Evolutionary conservation across 768 basidiomycete genomes (phyloP).

Genomic region (Pleurotus cornucopiae): DNA sequence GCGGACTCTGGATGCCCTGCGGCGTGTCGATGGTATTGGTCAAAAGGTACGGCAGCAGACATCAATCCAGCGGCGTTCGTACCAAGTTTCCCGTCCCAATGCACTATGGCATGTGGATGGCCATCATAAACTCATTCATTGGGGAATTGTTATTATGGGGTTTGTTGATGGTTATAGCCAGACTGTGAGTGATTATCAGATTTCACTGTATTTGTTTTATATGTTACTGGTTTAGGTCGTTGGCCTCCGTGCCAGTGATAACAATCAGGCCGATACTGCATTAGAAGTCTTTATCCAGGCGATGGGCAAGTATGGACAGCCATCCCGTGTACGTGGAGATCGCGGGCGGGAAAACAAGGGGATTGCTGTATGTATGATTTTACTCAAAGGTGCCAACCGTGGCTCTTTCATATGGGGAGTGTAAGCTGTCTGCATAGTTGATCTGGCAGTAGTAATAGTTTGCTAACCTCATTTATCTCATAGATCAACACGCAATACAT

Average conservation of each 20-base stretch:
- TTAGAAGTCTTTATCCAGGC: constrained; percentile 20
- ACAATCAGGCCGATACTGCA: constrained; percentile 24
- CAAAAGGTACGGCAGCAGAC: constrained; percentile 14
- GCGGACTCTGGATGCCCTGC: constrained; percentile 15
- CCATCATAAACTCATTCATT: constrained; percentile 28
- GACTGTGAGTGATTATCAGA: constrained; percentile 13
- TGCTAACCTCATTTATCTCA: neutral
- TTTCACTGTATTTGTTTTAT: neutral
- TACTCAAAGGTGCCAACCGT: constrained; percentile 21
- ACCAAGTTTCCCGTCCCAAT: constrained; percentile 18
- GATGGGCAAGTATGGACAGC: constrained; percentile 17
- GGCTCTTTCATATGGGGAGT: constrained; percentile 31
- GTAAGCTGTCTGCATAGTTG: neutral
- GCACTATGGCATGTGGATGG: constrained; percentile 28
- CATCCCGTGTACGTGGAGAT: constrained; percentile 27
- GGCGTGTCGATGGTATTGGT: constrained; percentile 23
- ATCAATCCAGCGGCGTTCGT: constrained; percentile 16
- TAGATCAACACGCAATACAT: constrained; percentile 27
- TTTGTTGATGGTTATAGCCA: constrained; percentile 19
- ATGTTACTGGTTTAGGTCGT: constrained; percentile 19
- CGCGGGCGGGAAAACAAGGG: constrained; percentile 29
- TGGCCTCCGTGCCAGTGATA: constrained; percentile 19
- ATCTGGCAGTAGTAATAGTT: too few relatives aligned
- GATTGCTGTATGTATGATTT: constrained; percentile 30
- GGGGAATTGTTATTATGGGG: constrained; percentile 24